Base-by-base conservation (phyloP, 352 stramenopile genomes). In the Phytophthora syringae region DNA sequence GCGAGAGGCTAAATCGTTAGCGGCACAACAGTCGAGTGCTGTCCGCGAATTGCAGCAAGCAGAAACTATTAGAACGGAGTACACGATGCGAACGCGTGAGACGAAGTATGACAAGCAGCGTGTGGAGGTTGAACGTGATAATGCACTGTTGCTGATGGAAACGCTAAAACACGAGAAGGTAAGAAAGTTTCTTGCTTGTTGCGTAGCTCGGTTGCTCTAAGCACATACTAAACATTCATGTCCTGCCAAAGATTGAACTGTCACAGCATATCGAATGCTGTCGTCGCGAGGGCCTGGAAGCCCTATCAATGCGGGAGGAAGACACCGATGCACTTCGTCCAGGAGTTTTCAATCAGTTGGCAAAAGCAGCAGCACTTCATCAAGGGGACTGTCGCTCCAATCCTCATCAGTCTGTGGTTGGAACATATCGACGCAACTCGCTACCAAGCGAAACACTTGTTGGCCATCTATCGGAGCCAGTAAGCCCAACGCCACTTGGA, bases 241-340 rank as follows among this genome's bases (percentile, higher is more conserved):
- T 27, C 25, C 20, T 58, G n/a, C 10, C 20, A 24, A 37, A 87
- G 63, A 25, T 52, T 3, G 72, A 79, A 21, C 34, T 89, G 1
- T 27, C 43, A 21, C 61, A 67, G n/a, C 58, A 79, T 27, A 64
- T 93, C 0, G 53, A 79, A 39, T 68, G 84, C 1, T 79, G 64
- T 40, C 69, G 72, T 10, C 66, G 62, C 6, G 83, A 92, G 43
- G 72, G 72, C 0, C 34, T 70, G 1, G 85, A 91, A 39, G 36
- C 65, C 7, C 60, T 94, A 0, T 48, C 61, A 22, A 94, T 94
- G 83, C 74, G 85, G 2, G 85, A 94, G 74, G 85, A 94, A 76
- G 85, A 94, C 25, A 52, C 80, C 1, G 66, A 89, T 40, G 77
- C 77, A 37, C 78, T 67, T 5, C 83, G 78, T 24, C 70, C 65